Evolutionary conservation across 2,329 filamentous ascomycete species (phyloP).

Genomic region (Ophiostoma sp.): DNA sequence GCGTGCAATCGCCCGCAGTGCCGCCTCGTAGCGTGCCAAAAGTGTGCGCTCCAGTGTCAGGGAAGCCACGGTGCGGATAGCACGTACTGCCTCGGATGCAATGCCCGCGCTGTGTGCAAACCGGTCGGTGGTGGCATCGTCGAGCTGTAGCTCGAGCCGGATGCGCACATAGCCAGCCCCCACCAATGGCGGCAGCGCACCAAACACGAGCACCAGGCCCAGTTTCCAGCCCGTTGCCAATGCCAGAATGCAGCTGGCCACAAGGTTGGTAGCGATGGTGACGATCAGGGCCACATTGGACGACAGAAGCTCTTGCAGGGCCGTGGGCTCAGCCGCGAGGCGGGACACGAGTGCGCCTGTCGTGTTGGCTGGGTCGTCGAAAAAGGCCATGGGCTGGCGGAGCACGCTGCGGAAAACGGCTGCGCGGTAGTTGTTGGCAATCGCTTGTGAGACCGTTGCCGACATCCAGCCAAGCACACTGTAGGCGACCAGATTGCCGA

Average conservation of each 20-base stretch:
- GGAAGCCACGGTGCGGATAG: constrained; percentile 70
- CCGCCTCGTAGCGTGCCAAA: constrained; percentile 57
- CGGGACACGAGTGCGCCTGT: constrained; percentile 61
- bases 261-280: constrained; percentile 64
- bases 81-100: constrained; percentile 70
- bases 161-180: constrained; percentile 52
- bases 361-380: constrained; percentile 60
- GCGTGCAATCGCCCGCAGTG: constrained; percentile 60
- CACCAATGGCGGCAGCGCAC: constrained; percentile 52
- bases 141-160: constrained; percentile 62
- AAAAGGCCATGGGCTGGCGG: constrained; percentile 60
- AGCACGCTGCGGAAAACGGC: constrained; percentile 62
- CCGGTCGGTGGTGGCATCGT: constrained; percentile 66
- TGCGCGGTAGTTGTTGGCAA: constrained; percentile 57
- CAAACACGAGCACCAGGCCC: constrained; percentile 64
- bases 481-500: constrained; percentile 55
- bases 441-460: constrained; percentile 33
- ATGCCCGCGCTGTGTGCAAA: constrained; percentile 73
- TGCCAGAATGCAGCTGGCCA: constrained; percentile 64
- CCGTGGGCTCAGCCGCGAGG: constrained; percentile 57
- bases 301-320: constrained; percentile 63
- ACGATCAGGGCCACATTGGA: constrained; percentile 63
- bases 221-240: constrained; percentile 78
- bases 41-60: constrained; percentile 71
- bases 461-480: constrained; percentile 45